Base-by-base conservation (phyloP, 345 rosid genomes). In the Tarenaya hassleriana region DNA sequence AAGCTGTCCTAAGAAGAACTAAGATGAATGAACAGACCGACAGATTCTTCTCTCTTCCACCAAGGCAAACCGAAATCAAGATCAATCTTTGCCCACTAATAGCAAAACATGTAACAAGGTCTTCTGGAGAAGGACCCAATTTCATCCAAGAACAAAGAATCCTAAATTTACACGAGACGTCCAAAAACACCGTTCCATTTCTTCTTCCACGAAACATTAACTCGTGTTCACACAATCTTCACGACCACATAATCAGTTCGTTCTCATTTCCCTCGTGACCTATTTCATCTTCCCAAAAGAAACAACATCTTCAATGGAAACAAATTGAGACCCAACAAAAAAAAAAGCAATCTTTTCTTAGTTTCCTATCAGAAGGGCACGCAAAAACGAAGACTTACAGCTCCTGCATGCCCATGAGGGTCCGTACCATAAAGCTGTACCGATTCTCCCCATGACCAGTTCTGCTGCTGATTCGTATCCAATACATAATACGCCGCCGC, bases 381-480 rank as follows among this genome's bases (percentile, higher is more conserved):
- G 4, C 35, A 21, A 16, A 17, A 34, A 15, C 9, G 31, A 52
- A 50, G 58, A 65, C 74, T 62, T 66, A 72, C 77, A 46, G 61
- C 64, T 46, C 27, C 64, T 48, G 18, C 35, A 53, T 47, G 43
- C 18, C 29, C 31, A 68, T 47, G 55, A n/a, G 67, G 64, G 40
- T 61, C 69, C 7, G 58, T 41, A 4, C 61, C 72, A 47, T 58
- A 58, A 18, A 60, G 62, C 60, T 10, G 52, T 48, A 48, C 50
- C 19, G 68, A 39, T 19, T 43, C 65, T n/a, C 27, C 41, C 44
- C 64, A 50, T 39, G 46, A 61, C 60, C 41, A 64, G 63, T 41
- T 58, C 20, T 55, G 67, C 20, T 55, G 67, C 34, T 50, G n/a
- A 65, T 55, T 55, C 37, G 62, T 56, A 29, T 61, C 76, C 16